A percentile compares a stretch with the other conserved stretches of the same genome.
Conservation (phyloP, 495 filamentous ascomycete species). For the Hypoxylon subgilvum region DNA sequence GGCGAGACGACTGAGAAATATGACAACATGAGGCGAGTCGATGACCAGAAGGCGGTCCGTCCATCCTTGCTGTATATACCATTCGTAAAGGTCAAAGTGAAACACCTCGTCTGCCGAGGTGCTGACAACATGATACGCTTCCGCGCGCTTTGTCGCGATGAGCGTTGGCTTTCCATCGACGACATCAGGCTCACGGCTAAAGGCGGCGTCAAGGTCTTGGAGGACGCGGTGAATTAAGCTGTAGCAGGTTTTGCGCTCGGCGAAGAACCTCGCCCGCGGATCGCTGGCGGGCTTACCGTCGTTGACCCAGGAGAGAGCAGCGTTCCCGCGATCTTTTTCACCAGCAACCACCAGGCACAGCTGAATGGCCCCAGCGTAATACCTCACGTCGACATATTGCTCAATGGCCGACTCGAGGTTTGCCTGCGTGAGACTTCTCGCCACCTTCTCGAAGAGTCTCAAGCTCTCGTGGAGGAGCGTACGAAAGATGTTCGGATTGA, state of each 20-base stretch:
- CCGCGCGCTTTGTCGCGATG: slow-evolving; percentile 75
- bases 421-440: slow-evolving; percentile 75
- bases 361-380: slow-evolving; percentile 95
- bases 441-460: slow-evolving; percentile 85
- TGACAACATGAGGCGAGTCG: slow-evolving; percentile 79
- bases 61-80: slow-evolving; percentile 86
- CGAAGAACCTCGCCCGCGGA: slow-evolving; percentile 67
- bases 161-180: slow-evolving; percentile 79
- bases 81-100: slow-evolving; percentile 92
- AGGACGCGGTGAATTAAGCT: slow-evolving; percentile 79
- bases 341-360: slow-evolving; percentile 80
- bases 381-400: slow-evolving; percentile 78
- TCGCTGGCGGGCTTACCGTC: slow-evolving; percentile 66
- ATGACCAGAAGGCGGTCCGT: slow-evolving; percentile 82
- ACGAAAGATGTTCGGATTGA: slow-evolving; percentile 77
- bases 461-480: slow-evolving; percentile 86
- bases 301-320: slow-evolving; percentile 72
- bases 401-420: slow-evolving; percentile 78
- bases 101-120: slow-evolving; percentile 89
- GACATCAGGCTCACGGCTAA: slow-evolving; percentile 67
- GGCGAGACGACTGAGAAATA: slow-evolving; percentile 80
- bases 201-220: slow-evolving; percentile 72
- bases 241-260: slow-evolving; percentile 79
- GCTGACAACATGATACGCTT: slow-evolving; percentile 87
- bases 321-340: slow-evolving; percentile 81